These are phyloP conservation scores for Phytophthora megakarya DNA, from an alignment of 352 stramenopile genomes.

Conservation along the genomic window DNA sequence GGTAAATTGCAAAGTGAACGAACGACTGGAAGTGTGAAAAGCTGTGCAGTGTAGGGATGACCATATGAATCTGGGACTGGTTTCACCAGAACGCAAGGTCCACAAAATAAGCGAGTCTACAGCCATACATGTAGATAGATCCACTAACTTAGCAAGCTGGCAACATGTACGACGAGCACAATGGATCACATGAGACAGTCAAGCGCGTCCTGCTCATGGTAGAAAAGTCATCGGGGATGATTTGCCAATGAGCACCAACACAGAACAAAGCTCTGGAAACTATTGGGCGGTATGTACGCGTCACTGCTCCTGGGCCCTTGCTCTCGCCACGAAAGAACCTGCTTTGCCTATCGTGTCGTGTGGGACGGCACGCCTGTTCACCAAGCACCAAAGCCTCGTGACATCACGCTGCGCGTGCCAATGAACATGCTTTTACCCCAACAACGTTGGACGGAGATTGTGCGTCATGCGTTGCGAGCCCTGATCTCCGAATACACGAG, in stretches of 20 bases:
- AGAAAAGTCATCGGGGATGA: constrained; percentile 12
- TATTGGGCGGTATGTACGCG: constrained; percentile 24
- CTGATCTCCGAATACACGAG: constrained; percentile 21
- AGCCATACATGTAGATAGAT: too few species aligned
- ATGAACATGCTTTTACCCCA: not conserved
- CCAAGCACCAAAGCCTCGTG: constrained; percentile 34
- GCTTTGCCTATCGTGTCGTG: constrained; percentile 6
- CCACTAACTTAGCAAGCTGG: not conserved
- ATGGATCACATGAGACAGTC: constrained; percentile 41
- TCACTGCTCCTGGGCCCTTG: constrained; percentile 18
- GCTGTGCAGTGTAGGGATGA: not conserved
- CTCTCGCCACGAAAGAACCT: constrained; percentile 3
- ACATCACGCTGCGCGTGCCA: constrained; percentile 17
- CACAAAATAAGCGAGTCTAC: constrained; percentile 20
- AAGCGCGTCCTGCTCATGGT: constrained; percentile 28
- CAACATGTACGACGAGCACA: constrained; percentile 12
- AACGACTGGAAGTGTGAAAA: constrained; percentile 16
- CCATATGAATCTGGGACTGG: constrained; percentile 7
- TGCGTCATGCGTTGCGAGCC: constrained; percentile 21
- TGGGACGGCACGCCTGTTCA: constrained; percentile 17
- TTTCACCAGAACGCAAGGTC: constrained; percentile 15
- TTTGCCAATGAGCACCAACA: constrained; percentile 17
- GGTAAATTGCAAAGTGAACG: constrained; percentile 31
- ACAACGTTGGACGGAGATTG: constrained; percentile 17
- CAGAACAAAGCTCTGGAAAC: not conserved